Evolutionary conservation across 1,284 basidiomycete species (phyloP), one percentile per base, ranked within the genome.

Genomic region (Apiotrichum gracile): DNA sequence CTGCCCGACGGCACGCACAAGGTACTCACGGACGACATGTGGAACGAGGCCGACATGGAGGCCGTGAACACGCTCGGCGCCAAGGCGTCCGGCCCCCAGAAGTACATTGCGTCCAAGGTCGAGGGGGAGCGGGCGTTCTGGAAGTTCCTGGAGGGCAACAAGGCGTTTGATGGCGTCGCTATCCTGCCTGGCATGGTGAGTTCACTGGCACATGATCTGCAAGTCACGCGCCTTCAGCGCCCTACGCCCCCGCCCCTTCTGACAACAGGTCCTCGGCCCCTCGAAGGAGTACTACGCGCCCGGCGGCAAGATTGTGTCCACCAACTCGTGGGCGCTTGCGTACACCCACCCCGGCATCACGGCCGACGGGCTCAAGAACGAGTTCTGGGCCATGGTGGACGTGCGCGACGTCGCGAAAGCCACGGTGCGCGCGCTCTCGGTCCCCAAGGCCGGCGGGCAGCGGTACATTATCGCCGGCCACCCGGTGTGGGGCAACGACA

Each of bases 401-500:
- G 54, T 49, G 24, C 49, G 54, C 42, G 54, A 56, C 16, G 42
- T 56, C 19, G 54, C 50, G n/a, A 14, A 34, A 19, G 46, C 47
- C 0, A 27, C 31, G 2, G 54, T 49, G 12, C 22, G 25, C 10
- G 46, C 54, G 16, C 31, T 56, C 31, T 10, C 9, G 3, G 39
- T 24, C 5, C 41, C 46, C 17, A 40, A 37, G 9, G 85, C 85
- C 0, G 80, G 78, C 2, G 82, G 81, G 0, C 73, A 87, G 58
- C 77, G 86, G 1, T 81, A 84, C 64, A 33, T 35, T 24, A 24
- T 37, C 7, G 14, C 44, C 16, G 22, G 22, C 22, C 31, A 35
- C 21, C 5, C 16, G 16, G 7, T 37, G 17, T 12, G 5, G 21
- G 24, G 9, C 44, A 46, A 46, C 34, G 44, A 46, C 22, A 16